Evolutionary conservation across 352 stramenopile genomes (phyloP).

Genomic region (Globisporangium carolinianum): DNA sequence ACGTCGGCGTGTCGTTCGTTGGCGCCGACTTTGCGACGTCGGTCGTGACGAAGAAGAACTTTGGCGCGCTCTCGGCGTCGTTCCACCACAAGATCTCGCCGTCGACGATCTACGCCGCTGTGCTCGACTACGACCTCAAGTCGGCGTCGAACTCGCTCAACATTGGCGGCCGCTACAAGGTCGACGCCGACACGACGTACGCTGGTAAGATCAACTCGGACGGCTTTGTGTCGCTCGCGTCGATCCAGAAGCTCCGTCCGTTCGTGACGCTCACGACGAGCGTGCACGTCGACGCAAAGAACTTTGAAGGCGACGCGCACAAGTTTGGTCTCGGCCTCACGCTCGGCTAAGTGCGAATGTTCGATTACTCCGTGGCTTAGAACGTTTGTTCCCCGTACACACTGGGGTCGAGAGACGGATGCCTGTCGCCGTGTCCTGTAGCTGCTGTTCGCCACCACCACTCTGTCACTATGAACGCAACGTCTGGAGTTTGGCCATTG

Average conservation of each 20-base stretch:
- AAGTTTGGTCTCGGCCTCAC: constrained; percentile 88
- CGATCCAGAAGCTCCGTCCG: constrained; percentile 82
- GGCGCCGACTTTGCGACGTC: constrained; percentile 73
- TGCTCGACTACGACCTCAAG: constrained; percentile 87
- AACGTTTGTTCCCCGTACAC: background rate
- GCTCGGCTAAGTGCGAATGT: constrained; percentile 53
- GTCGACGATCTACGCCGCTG: constrained; percentile 81
- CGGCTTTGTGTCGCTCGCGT: constrained; percentile 76
- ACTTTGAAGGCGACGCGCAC: constrained; percentile 87
- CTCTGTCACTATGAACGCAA: background rate
- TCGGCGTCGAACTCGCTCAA: constrained; percentile 75
- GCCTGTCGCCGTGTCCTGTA: background rate
- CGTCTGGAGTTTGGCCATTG: background rate
- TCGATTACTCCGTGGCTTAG: background rate
- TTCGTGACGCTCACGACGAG: constrained; percentile 81
- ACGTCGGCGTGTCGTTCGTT: constrained; percentile 71
- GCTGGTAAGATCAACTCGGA: constrained; percentile 84
- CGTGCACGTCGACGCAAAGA: constrained; percentile 86
- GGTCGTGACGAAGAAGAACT: constrained; percentile 85
- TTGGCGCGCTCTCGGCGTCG: constrained; percentile 70
- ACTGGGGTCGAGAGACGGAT: background rate
- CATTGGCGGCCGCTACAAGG: constrained; percentile 77
- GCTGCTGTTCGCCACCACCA: too few species aligned
- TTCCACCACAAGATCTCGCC: constrained; percentile 80
- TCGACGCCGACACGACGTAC: constrained; percentile 77